Percentiles rank a stretch among this genome's conserved stretches.
Evolutionary conservation across 371 early-diverging fungal species (phyloP).

Genomic region (Mortierella sp.): DNA sequence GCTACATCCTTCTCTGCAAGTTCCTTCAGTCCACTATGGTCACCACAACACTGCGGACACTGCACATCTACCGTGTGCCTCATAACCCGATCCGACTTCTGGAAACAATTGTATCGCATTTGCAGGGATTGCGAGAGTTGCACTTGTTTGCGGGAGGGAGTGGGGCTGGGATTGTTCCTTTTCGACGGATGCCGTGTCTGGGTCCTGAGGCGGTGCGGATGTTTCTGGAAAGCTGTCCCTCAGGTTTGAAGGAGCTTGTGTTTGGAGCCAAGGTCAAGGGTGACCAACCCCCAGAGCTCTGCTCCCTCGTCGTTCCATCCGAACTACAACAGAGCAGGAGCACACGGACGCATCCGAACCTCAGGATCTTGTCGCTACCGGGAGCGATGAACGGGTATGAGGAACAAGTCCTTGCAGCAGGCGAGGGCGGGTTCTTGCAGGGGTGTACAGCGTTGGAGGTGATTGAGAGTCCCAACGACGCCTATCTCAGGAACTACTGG

Average conservation of each 20-base stretch:
- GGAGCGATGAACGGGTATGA: not conserved
- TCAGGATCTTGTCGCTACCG: conserved; percentile 1
- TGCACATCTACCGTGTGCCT: not conserved
- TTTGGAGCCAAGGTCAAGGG: not conserved
- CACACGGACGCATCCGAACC: not conserved
- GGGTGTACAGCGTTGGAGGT: not conserved
- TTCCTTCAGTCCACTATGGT: not conserved
- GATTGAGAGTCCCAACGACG: not conserved
- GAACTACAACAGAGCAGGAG: not conserved
- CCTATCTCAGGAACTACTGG: not conserved
- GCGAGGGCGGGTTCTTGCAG: not conserved
- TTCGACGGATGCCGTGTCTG: not conserved
- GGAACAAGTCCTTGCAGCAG: conserved; percentile 2
- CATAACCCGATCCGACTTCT: not conserved
- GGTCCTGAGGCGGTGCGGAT: not conserved
- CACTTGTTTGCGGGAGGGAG: not conserved
- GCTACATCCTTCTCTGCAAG: not conserved
- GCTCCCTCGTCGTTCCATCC: not conserved
- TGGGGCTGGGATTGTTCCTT: not conserved
- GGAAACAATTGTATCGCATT: not conserved
- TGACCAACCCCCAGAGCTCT: not conserved
- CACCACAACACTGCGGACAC: not conserved
- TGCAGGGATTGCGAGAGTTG: not conserved
- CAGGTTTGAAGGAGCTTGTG: not conserved
- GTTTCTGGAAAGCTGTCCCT: conserved; percentile 3